Conservation (phyloP, 108 stramenopile genomes). For the Nitzschia sp. region DNA sequence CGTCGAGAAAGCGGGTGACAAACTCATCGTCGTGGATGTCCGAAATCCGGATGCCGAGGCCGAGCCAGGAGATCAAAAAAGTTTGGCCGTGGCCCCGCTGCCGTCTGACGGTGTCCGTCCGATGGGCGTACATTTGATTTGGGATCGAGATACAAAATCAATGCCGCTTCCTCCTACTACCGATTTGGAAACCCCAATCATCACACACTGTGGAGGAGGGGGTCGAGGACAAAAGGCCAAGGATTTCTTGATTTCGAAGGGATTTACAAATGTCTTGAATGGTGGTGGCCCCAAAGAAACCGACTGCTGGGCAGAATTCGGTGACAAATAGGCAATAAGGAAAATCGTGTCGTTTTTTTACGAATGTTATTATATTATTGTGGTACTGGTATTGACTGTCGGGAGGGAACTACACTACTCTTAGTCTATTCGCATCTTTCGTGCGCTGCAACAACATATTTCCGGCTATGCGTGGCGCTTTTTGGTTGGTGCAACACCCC, state of each 20-base stretch:
- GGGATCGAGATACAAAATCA: constrained; percentile 52
- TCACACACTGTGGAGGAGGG: constrained; percentile 91
- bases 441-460: no score
- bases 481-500: no score
- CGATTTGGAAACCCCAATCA: constrained; percentile 77
- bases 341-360: background rate
- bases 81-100: constrained; percentile 53
- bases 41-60: constrained; percentile 73
- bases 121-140: constrained; percentile 61
- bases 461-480: no score
- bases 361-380: no score
- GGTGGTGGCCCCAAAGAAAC: constrained; percentile 88
- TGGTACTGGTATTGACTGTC: no score
- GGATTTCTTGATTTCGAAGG: constrained; percentile 72
- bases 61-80: constrained; percentile 83
- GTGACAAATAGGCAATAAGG: constrained; percentile 50
- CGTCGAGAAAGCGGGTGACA: constrained; percentile 61
- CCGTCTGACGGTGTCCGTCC: constrained; percentile 55
- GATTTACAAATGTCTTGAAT: constrained; percentile 87
- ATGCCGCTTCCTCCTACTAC: constrained; percentile 64
- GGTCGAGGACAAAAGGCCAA: constrained; percentile 86
- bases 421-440: no score
- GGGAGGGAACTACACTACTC: no score
- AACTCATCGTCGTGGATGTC: constrained; percentile 74
- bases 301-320: constrained; percentile 81